phyloP scores from a whole-genome alignment of 1,284 basidiomycete genomes.

The Ceratobasidium sp. region DNA sequence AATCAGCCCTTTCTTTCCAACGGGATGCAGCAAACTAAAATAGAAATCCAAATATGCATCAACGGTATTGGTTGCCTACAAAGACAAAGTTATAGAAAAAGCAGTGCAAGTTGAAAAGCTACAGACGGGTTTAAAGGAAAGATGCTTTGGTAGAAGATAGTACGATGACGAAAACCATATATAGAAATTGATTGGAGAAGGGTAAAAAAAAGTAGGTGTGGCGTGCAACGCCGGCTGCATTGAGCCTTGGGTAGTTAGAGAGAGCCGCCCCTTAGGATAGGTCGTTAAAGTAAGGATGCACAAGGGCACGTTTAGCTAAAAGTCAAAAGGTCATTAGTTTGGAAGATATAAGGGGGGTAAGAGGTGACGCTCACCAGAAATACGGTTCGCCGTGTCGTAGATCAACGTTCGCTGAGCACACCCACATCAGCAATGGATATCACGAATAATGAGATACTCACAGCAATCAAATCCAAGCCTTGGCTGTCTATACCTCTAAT shows the following conservation, averaged over 20 bases:
- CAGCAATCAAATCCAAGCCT: slow-evolving; percentile 84
- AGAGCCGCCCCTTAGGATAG: no score
- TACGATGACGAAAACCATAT: slow-evolving; percentile 12
- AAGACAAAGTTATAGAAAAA: slow-evolving; percentile 19
- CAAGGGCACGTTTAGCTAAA: slow-evolving; percentile 85
- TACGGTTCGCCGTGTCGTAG: slow-evolving; percentile 94
- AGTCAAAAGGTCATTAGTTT: no score
- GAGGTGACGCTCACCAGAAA: slow-evolving; percentile 77
- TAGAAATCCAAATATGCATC: not conserved
- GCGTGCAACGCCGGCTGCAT: not conserved
- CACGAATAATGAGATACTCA: slow-evolving; percentile 54
- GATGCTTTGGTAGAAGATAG: not conserved
- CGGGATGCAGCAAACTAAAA: not conserved
- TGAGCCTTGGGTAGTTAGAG: no score
- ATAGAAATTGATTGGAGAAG: slow-evolving; percentile 16
- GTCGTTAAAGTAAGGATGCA: slow-evolving; percentile 83
- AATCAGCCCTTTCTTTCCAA: not conserved
- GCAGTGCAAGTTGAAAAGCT: slow-evolving; percentile 14
- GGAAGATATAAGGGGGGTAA: no score
- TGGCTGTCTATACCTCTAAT: slow-evolving; percentile 61
- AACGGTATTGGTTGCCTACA: slow-evolving; percentile 5
- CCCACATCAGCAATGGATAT: slow-evolving; percentile 15
- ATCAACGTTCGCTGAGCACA: slow-evolving; percentile 79
- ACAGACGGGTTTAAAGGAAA: slow-evolving; percentile 1
- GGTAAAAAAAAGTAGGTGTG: not conserved